Evolutionary conservation across 768 basidiomycete genomes (phyloP).

Genomic region (Cystobasidium tubakii): DNA sequence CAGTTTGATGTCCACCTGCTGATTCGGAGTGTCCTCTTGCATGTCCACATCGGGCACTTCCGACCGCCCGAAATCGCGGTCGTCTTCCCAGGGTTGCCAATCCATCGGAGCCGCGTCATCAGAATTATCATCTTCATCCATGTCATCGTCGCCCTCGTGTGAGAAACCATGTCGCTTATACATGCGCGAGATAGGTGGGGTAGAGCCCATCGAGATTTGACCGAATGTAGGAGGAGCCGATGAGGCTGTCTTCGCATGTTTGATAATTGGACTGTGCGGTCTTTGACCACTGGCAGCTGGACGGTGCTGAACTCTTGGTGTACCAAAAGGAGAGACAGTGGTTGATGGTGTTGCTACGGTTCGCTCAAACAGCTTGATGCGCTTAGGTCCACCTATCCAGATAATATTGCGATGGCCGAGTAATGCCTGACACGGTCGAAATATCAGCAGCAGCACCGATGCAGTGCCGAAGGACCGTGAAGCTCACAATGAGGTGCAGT

Average conservation of each 20-base stretch:
- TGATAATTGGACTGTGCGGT: background rate
- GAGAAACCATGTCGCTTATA: background rate
- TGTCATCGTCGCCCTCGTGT: slow-evolving; percentile 14
- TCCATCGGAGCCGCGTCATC: slow-evolving; percentile 12
- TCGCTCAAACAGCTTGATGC: background rate
- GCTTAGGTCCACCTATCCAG: background rate
- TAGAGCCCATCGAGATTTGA: background rate
- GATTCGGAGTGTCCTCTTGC: background rate
- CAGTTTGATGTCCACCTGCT: background rate
- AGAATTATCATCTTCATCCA: background rate
- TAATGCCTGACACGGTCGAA: background rate
- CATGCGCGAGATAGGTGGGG: background rate
- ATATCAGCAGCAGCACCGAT: background rate
- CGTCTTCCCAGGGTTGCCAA: slow-evolving; percentile 11
- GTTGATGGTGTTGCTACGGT: background rate
- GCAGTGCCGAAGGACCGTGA: no score
- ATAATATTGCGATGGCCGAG: background rate
- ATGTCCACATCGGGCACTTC: background rate
- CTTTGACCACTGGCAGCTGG: background rate
- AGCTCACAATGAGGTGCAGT: background rate
- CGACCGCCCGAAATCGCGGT: background rate
- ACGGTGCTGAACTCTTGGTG: background rate
- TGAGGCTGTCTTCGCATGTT: background rate
- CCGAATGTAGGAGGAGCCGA: background rate
- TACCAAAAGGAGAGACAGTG: background rate